Evolutionary conservation across 257 asterid species (phyloP), one percentile per base, ranked within the genome.

Genomic region (Misopates orontium): DNA sequence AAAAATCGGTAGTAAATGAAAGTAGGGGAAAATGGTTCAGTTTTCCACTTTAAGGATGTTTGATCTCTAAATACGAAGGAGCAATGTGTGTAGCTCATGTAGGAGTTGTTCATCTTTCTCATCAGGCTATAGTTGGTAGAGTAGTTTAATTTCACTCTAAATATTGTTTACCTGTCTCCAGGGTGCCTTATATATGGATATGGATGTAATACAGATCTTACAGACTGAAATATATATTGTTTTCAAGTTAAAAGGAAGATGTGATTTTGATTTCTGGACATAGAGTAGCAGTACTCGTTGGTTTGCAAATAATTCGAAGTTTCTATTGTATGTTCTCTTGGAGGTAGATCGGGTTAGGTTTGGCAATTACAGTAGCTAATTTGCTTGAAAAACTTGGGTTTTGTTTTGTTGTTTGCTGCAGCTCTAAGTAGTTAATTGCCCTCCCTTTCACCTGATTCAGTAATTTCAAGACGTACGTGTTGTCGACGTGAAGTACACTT

Each of bases 401-500:
- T 56, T 1, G 16, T 3, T 39, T 36, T 31, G n/a, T 36, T 8
- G 4, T 16, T 31, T 23, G 17, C 9, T 41, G 4, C 15, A 31
- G 66, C 16, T 42, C 31, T 48, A 57, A 55, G 44, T 22, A 61
- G 23, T 16, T 60, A 23, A 57, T 56, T 74, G n/a, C 62, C 62
- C 50, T 6, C 3, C 25, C 24, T 68, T 49, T 44, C 60, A 56
- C 47, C 40, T 68, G 52, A 24, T 61, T 42, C 67, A 50, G n/a
- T 62, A 47, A 48, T 24, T 40, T 71, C 20, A 24, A 32, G 42
- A 8, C 32, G 25, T 19, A 52, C 39, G 24, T 58, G 11, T 19
- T 65, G 51, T 45, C 16, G 62, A 16, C 23, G 8, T 36, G 42
- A 24, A 23, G 20, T 25, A 24, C 23, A 20, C 14, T 28, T 53